A percentile compares a stretch with the other conserved stretches of the same genome.
Evolutionary conservation across 768 basidiomycete species (phyloP).

Genomic region (Naganishia vaughanmartiniae): DNA sequence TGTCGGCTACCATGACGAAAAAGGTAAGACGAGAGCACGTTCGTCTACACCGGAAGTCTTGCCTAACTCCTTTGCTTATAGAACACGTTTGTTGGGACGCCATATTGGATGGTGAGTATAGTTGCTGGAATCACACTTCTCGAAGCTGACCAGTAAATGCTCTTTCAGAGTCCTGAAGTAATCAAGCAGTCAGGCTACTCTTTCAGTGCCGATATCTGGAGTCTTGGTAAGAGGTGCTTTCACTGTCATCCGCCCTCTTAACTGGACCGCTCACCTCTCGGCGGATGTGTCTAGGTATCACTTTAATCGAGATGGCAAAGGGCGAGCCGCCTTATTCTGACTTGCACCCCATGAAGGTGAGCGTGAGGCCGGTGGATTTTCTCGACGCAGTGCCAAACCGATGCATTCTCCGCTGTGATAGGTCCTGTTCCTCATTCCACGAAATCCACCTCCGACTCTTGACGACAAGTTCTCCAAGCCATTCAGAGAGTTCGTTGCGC

Average conservation of each 20-base stretch:
- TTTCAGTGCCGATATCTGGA: conserved; percentile 99
- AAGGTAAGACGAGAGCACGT: conserved; percentile 39
- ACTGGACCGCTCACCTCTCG: neutral
- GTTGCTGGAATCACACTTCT: neutral
- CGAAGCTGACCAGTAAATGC: neutral
- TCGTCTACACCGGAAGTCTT: neutral
- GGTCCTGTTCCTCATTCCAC: conserved; percentile 97
- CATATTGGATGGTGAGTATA: conserved; percentile 81
- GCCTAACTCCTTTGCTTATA: conserved; percentile 83
- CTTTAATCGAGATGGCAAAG: conserved; percentile 93
- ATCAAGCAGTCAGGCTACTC: conserved; percentile 99
- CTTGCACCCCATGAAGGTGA: conserved; percentile 96
- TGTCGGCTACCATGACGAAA: conserved; percentile 57
- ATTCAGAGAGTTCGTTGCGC: conserved; percentile 89
- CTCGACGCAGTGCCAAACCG: neutral
- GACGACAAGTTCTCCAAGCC: conserved; percentile 88
- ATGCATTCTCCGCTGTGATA: conserved; percentile 46
- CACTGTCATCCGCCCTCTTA: neutral
- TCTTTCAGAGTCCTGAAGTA: conserved; percentile 73
- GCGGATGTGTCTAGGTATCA: conserved; percentile 53
- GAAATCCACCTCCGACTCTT: conserved; percentile 87
- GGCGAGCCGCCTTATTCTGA: conserved; percentile 98
- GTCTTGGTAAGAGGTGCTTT: conserved; percentile 60
- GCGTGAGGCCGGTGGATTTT: conserved; percentile 34
- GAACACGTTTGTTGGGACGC: conserved; percentile 96